A percentile compares a stretch with the other conserved stretches of the same genome.
phyloP scores from a whole-genome alignment of 768 basidiomycete species.

The Lactarius trivialis region DNA sequence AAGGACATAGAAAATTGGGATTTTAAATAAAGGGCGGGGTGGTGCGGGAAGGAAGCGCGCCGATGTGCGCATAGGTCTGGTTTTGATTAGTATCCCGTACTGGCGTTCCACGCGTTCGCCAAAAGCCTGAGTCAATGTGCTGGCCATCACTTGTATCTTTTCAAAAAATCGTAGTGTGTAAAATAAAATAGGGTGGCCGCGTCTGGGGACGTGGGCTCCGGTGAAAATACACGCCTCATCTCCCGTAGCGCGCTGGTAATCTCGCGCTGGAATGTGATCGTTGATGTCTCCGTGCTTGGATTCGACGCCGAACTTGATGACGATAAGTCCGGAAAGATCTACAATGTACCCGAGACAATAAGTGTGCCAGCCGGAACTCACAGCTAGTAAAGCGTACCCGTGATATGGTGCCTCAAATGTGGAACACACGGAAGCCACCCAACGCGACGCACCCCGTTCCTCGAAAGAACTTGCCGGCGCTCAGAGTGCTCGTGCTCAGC shows the following conservation, averaged over 20 bases:
- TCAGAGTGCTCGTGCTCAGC: slow-evolving; percentile 83
- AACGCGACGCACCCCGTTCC: slow-evolving; percentile 89
- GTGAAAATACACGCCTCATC: slow-evolving; percentile 41
- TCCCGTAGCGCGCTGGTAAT: slow-evolving; percentile 60
- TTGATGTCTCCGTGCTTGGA: slow-evolving; percentile 72
- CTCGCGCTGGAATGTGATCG: slow-evolving; percentile 53
- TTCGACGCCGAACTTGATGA: slow-evolving; percentile 90
- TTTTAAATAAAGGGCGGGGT: slow-evolving; percentile 19
- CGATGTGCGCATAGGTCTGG: not conserved
- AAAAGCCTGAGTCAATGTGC: not conserved
- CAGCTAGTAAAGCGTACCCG: slow-evolving; percentile 89
- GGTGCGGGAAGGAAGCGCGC: not conserved
- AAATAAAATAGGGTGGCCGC: not conserved
- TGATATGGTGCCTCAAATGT: slow-evolving; percentile 68
- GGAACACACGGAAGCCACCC: slow-evolving; percentile 23
- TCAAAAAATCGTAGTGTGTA: slow-evolving; percentile 1
- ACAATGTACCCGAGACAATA: slow-evolving; percentile 22
- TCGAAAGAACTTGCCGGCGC: slow-evolving; percentile 79
- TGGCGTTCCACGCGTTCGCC: not conserved
- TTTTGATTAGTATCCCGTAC: not conserved
- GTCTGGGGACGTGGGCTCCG: slow-evolving; percentile 3
- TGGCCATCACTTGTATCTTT: not conserved
- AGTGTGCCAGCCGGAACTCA: slow-evolving; percentile 34
- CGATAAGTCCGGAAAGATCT: slow-evolving; percentile 75
- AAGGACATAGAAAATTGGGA: slow-evolving; percentile 34